Conservation (phyloP, 163 green algal genomes). For the Chloromonas sp. region DNA sequence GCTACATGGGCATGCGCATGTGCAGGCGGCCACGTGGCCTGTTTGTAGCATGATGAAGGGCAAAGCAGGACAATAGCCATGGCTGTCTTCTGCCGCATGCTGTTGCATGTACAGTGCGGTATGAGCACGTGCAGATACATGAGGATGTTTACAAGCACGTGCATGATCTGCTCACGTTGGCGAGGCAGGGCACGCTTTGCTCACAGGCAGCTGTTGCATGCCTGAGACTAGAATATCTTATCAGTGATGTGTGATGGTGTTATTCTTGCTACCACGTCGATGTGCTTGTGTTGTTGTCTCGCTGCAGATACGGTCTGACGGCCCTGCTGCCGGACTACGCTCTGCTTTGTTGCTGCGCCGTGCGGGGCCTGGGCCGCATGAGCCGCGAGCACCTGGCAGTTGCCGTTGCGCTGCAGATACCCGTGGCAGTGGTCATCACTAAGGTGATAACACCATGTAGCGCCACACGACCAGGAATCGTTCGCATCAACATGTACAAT, state of each 20-base stretch:
- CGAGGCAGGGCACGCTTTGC: not conserved
- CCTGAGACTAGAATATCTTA: too few relatives aligned
- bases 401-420: slow-evolving; percentile 66
- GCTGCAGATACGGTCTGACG: slow-evolving; percentile 59
- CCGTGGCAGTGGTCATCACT: slow-evolving; percentile 56
- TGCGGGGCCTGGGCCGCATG: slow-evolving; percentile 43
- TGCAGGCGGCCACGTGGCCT: not conserved
- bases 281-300: not conserved
- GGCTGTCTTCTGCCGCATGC: too few relatives aligned
- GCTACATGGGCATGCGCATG: not conserved
- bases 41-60: not conserved
- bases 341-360: slow-evolving; percentile 64
- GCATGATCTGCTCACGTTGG: too few relatives aligned
- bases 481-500: too few relatives aligned
- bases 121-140: too few relatives aligned
- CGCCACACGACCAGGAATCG: not conserved
- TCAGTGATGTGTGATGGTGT: not conserved
- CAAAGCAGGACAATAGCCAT: too few relatives aligned
- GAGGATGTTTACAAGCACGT: too few relatives aligned
- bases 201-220: not conserved
- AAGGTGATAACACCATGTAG: slow-evolving; percentile 27
- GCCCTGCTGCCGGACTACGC: slow-evolving; percentile 72
- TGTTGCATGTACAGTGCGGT: too few relatives aligned
- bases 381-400: slow-evolving; percentile 71
- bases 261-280: not conserved